phyloP scores from a whole-genome alignment of 768 basidiomycete genomes.

The Lentinula lateritia region DNA sequence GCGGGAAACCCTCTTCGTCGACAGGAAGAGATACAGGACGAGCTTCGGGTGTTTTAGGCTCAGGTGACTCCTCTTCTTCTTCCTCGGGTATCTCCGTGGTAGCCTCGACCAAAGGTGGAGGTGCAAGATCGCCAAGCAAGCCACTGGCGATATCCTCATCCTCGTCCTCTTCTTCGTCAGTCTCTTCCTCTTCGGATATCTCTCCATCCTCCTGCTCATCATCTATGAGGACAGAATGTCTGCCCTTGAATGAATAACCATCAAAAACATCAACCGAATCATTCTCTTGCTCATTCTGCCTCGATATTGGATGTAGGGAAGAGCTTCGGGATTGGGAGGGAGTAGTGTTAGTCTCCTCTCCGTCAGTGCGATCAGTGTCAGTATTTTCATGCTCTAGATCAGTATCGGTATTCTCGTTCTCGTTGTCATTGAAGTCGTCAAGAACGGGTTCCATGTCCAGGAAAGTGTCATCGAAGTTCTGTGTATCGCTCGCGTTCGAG shows the following conservation, averaged over 20 bases:
- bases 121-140: not conserved
- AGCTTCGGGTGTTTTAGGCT: constrained; percentile 77
- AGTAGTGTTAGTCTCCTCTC: constrained; percentile 72
- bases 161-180: constrained; percentile 27
- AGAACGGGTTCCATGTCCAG: constrained; percentile 92
- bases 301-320: constrained; percentile 43
- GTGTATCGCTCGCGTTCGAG: constrained; percentile 89
- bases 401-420: constrained; percentile 62
- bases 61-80: constrained; percentile 19
- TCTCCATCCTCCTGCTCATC: constrained; percentile 61
- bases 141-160: not conserved
- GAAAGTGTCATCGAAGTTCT: constrained; percentile 97
- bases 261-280: constrained; percentile 79
- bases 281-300: constrained; percentile 27
- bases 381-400: constrained; percentile 28
- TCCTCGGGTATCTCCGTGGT: not conserved
- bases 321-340: constrained; percentile 78
- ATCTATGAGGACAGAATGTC: constrained; percentile 73
- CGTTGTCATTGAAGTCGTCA: constrained; percentile 64
- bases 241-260: constrained; percentile 90
- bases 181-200: constrained; percentile 32
- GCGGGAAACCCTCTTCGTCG: constrained; percentile 5
- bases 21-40: constrained; percentile 32
- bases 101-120: constrained; percentile 1
- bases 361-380: constrained; percentile 67